Percentiles rank a stretch among this genome's conserved stretches.
Conservation (phyloP, 176 grass and related monocot genomes). For the Rhynchospora tenuis region DNA sequence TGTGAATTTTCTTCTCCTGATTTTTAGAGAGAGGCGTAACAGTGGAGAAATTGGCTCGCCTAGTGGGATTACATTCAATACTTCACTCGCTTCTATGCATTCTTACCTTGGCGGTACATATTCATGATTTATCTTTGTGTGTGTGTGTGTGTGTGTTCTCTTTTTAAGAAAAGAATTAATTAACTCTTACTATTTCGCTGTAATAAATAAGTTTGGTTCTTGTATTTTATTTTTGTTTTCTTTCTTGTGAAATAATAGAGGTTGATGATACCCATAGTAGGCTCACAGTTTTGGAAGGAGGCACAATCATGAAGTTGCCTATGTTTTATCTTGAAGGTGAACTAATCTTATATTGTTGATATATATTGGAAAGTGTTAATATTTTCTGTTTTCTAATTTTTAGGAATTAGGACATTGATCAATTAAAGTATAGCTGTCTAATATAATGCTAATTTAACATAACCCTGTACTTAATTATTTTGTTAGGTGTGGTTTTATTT, state of each 20-base stretch:
- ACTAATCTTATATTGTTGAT: slow-evolving; percentile 18
- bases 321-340: slow-evolving; percentile 84
- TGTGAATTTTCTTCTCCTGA: not conserved
- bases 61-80: slow-evolving; percentile 44
- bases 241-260: slow-evolving; percentile 46
- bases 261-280: slow-evolving; percentile 72
- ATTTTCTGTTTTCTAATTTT: not conserved
- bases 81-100: slow-evolving; percentile 60
- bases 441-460: slow-evolving; percentile 18
- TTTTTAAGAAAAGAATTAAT: slow-evolving; percentile 15
- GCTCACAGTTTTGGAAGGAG: slow-evolving; percentile 58
- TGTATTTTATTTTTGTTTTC: slow-evolving; percentile 18
- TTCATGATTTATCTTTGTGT: not conserved
- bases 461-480: slow-evolving; percentile 16
- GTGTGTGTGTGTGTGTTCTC: too few species aligned
- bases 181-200: not conserved
- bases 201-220: not conserved
- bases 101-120: slow-evolving; percentile 87
- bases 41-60: slow-evolving; percentile 34
- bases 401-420: slow-evolving; percentile 10
- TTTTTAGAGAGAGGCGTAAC: slow-evolving; percentile 28
- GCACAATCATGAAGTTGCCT: slow-evolving; percentile 56
- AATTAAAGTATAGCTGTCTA: slow-evolving; percentile 1
- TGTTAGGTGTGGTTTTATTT: slow-evolving; percentile 84
- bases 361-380: not conserved